These are phyloP conservation scores for Oxyria digyna DNA, from an alignment of 148 eudicot genomes.

Conservation along the genomic window DNA sequence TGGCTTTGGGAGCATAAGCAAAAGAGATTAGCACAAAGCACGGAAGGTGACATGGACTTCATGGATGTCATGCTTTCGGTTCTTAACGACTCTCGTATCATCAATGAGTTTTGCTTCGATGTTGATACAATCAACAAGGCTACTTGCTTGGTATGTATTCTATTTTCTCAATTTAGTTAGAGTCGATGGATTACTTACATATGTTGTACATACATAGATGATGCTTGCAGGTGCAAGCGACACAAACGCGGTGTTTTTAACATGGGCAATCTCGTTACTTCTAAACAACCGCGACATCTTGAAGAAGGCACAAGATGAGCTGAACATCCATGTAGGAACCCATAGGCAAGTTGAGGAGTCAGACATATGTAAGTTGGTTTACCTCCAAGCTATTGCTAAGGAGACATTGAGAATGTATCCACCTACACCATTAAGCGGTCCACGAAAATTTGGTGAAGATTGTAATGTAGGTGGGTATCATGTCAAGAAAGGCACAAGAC, in stretches of 20 bases:
- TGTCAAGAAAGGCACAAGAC: constrained; percentile 3
- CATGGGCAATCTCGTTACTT: constrained; percentile 24
- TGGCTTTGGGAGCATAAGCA: constrained; percentile 11
- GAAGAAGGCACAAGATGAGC: constrained; percentile 22
- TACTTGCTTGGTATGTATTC: constrained; percentile 13
- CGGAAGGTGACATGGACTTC: not conserved
- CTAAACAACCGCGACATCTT: constrained; percentile 19
- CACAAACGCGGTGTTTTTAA: constrained; percentile 12
- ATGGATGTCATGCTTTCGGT: constrained; percentile 10
- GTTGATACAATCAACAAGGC: constrained; percentile 14
- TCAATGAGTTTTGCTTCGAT: not conserved
- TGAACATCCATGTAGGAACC: constrained; percentile 17
- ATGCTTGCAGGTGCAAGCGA: constrained; percentile 10
- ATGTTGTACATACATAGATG: too few relatives aligned
- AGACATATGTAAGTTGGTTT: constrained; percentile 15
- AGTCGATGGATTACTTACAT: too few relatives aligned
- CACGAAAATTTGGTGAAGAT: not conserved
- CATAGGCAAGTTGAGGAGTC: constrained; percentile 15
- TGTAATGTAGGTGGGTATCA: constrained; percentile 10
- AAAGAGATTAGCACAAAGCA: not conserved
- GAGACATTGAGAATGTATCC: constrained; percentile 26
- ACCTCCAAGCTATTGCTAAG: constrained; percentile 27
- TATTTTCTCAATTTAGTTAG: too few relatives aligned
- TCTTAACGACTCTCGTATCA: not conserved
- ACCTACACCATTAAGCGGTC: constrained; percentile 9